A percentile compares a stretch with the other conserved stretches of the same genome.
phyloP scores from a whole-genome alignment of 768 basidiomycete genomes.

The Pulveroboletus sp. region DNA sequence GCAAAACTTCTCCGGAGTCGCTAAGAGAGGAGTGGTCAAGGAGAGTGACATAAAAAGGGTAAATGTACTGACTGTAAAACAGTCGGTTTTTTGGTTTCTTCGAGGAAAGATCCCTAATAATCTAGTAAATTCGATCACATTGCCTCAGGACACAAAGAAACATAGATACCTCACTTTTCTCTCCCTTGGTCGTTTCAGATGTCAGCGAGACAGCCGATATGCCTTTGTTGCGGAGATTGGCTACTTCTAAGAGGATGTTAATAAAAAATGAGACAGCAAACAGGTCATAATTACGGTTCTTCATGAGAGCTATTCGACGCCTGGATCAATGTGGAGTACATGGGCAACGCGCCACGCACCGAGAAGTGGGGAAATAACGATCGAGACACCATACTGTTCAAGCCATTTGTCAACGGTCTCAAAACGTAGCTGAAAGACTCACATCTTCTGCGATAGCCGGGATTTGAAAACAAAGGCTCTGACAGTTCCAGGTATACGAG shows the following conservation, averaged over 20 bases:
- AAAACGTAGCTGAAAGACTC: not conserved
- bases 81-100: conserved; percentile 58
- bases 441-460: conserved; percentile 71
- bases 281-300: conserved; percentile 57
- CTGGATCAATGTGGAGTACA: not conserved
- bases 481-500: not conserved
- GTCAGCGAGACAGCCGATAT: conserved; percentile 60
- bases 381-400: conserved; percentile 60
- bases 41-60: not conserved
- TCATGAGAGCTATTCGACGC: conserved; percentile 65
- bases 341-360: conserved; percentile 39
- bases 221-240: conserved; percentile 50
- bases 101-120: conserved; percentile 57
- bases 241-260: conserved; percentile 51
- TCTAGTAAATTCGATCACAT: conserved; percentile 38
- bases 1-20: conserved; percentile 74
- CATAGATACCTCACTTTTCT: conserved; percentile 50
- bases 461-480: conserved; percentile 86
- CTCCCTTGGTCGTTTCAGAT: conserved; percentile 56
- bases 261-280: not conserved
- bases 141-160: not conserved
- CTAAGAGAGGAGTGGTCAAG: conserved; percentile 33
- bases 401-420: not conserved
- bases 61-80: conserved; percentile 60
- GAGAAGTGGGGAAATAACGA: conserved; percentile 76